Evolutionary conservation across 2,329 filamentous ascomycete genomes (phyloP).

Genomic region (Alternaria brassicicola): DNA sequence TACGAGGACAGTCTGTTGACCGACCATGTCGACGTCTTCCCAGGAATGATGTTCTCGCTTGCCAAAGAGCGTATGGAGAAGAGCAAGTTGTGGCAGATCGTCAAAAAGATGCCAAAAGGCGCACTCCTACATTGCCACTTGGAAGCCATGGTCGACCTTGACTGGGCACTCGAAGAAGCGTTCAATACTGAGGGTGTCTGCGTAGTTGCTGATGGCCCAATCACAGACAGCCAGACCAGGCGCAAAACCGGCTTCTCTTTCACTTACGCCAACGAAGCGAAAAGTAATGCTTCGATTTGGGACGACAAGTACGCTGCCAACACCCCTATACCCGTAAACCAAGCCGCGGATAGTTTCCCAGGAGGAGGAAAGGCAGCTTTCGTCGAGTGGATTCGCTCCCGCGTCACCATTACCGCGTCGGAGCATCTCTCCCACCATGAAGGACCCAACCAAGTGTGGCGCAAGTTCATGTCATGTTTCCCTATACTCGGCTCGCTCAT

Average conservation of each 20-base stretch:
- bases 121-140: conserved; percentile 84
- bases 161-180: conserved; percentile 75
- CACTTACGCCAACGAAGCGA: conserved; percentile 51
- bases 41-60: conserved; percentile 91
- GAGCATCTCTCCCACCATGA: conserved; percentile 82
- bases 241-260: conserved; percentile 67
- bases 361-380: conserved; percentile 74
- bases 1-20: conserved; percentile 73
- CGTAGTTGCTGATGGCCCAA: conserved; percentile 64
- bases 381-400: conserved; percentile 74
- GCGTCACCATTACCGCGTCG: conserved; percentile 72
- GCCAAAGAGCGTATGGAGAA: conserved; percentile 85
- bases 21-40: conserved; percentile 70
- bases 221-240: conserved; percentile 61
- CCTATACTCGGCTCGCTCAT: conserved; percentile 74
- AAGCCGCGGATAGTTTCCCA: conserved; percentile 76
- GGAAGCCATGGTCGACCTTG: conserved; percentile 88
- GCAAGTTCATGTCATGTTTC: conserved; percentile 79
- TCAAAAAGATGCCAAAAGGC: conserved; percentile 88
- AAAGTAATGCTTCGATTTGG: conserved; percentile 66
- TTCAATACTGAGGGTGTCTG: conserved; percentile 76
- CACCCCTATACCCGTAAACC: conserved; percentile 63
- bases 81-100: conserved; percentile 84
- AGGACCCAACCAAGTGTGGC: conserved; percentile 83
- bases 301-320: conserved; percentile 64